Evolutionary conservation across 306 rosid genomes (phyloP), one percentile per base, ranked within the genome.

Genomic region (Prunus kanzakura): DNA sequence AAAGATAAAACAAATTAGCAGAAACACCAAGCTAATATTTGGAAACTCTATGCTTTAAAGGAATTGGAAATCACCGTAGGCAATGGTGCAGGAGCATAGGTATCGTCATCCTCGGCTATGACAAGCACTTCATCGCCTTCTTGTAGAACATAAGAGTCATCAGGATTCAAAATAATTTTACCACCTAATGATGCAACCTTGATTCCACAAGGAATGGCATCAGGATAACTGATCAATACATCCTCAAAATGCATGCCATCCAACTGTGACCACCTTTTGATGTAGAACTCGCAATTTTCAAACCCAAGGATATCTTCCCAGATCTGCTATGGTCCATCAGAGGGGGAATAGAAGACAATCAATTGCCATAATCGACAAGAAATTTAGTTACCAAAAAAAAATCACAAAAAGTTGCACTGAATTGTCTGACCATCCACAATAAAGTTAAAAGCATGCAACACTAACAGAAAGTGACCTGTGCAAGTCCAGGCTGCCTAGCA

Each of bases 251-350:
- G 91, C 89, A 89, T 79, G 72, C 93, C 96, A 78, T 86, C 90
- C 88, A 93, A 85, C 70, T 88, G 86, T 3, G 95, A 93, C 98
- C 98, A 93, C 84, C 93, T 86, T 87, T 89, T 91, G 80, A 93
- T 91, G 90, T 93, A 93, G 80, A 93, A 93, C 81, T 93, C 97
- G 84, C 96, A 91, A 82, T 93, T 89, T 85, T 91, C 98, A 80
- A 93, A 93, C 74, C 98, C 98, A 60, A 93, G 98, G 75, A 93
- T 91, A 79, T 93, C 96, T 85, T 93, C 98, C 98, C 95, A 93
- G 52, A 93, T 93, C 98, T 93, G 92, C 70, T 55, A 88, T 43
- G 76, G 55, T 62, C 78, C 89, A 81, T 63, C 65, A 71, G 43
- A 23, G 11, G 32, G 55, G 64, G 63, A 6, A 45, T 78, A 55